These are phyloP conservation scores for Kuraishia molischiana DNA, from an alignment of 805 yeast species.

Conservation along the genomic window DNA sequence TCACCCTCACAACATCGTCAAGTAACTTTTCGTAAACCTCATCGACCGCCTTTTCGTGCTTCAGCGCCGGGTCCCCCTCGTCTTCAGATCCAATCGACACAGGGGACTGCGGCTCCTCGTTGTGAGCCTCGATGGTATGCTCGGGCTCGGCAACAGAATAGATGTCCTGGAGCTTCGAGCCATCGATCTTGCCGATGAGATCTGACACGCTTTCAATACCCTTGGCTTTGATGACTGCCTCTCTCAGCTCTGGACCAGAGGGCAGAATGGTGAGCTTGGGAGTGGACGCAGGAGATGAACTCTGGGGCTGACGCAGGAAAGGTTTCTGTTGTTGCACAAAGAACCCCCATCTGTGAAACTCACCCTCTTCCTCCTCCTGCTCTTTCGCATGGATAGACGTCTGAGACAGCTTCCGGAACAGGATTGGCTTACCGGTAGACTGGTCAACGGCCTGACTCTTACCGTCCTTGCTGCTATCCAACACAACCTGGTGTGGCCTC, in stretches of 20 bases:
- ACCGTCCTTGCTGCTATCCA: slow-evolving; percentile 49
- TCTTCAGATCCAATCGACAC: slow-evolving; percentile 18
- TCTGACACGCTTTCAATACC: slow-evolving; percentile 65
- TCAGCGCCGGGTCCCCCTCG: slow-evolving; percentile 8
- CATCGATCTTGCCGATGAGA: slow-evolving; percentile 54
- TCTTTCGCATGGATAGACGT: slow-evolving; percentile 60
- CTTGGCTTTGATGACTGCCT: slow-evolving; percentile 62
- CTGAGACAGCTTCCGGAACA: slow-evolving; percentile 54
- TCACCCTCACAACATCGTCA: slow-evolving; percentile 56
- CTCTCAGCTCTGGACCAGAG: slow-evolving; percentile 43
- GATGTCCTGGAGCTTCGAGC: slow-evolving; percentile 17
- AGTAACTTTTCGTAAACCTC: slow-evolving; percentile 65
- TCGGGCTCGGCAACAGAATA: slow-evolving; percentile 7
- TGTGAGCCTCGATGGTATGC: slow-evolving; percentile 1
- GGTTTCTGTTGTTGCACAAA: slow-evolving; percentile 54
- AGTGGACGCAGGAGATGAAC: background rate
- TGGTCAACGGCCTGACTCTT: slow-evolving; percentile 48
- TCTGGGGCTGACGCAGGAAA: background rate
- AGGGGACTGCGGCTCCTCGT: background rate
- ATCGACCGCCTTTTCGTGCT: slow-evolving; percentile 21
- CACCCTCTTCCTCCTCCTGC: slow-evolving; percentile 90
- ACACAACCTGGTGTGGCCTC: slow-evolving; percentile 64
- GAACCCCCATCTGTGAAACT: slow-evolving; percentile 78
- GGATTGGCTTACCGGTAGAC: slow-evolving; percentile 62
- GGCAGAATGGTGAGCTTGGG: slow-evolving; percentile 31